Percentiles rank a stretch among this genome's conserved stretches.
These are phyloP conservation scores for Tricholoma flavovirens DNA, from an alignment of 768 basidiomycete species.

Conservation along the genomic window DNA sequence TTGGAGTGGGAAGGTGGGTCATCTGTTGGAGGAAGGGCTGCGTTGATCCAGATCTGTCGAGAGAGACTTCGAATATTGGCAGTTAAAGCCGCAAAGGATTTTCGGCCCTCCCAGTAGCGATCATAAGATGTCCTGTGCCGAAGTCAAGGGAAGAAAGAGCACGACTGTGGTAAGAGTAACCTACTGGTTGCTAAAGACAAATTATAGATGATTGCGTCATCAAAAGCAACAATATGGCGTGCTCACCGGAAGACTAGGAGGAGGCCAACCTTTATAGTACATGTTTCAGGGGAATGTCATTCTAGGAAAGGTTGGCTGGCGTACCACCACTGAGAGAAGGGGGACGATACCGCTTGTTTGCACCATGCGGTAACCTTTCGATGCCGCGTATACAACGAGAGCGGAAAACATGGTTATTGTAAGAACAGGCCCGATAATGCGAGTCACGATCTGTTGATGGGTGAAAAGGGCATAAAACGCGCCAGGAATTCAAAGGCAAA, in stretches of 20 bases:
- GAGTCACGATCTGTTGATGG: constrained; percentile 52
- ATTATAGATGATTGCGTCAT: neutral
- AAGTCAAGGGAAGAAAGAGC: neutral
- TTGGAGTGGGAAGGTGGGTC: constrained; percentile 36
- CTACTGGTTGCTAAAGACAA: constrained; percentile 54
- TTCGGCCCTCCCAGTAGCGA: constrained; percentile 86
- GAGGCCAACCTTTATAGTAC: constrained; percentile 62
- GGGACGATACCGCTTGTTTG: constrained; percentile 85
- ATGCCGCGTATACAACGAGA: constrained; percentile 52
- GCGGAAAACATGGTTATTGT: constrained; percentile 76
- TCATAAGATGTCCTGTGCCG: constrained; percentile 71
- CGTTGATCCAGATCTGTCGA: constrained; percentile 76
- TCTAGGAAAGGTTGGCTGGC: constrained; percentile 21
- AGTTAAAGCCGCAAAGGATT: constrained; percentile 67
- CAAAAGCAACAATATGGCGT: neutral
- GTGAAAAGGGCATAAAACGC: constrained; percentile 5
- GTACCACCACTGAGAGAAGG: constrained; percentile 82
- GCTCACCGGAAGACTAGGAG: constrained; percentile 78
- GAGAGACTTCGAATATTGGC: constrained; percentile 73
- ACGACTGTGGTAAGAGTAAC: constrained; percentile 12
- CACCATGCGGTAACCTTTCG: constrained; percentile 51
- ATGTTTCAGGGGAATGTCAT: constrained; percentile 1
- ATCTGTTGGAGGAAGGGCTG: constrained; percentile 56
- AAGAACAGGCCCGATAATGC: constrained; percentile 75
- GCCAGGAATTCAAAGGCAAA: neutral